Conservation (phyloP, 2,329 filamentous ascomycete species). For the Cladosporium sp. region DNA sequence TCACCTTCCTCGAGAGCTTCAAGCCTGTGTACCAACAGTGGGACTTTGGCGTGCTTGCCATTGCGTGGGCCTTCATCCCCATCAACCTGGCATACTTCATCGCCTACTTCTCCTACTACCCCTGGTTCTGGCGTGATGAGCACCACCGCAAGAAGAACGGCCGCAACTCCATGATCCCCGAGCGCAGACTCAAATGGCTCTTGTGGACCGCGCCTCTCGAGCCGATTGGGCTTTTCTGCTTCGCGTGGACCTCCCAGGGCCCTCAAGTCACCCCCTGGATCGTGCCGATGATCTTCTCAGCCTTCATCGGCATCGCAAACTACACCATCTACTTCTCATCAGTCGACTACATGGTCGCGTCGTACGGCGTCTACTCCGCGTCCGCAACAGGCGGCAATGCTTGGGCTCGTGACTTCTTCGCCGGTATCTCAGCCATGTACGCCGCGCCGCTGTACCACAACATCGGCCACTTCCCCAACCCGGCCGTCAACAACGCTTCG, state of each 20-base stretch:
- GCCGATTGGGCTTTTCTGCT: constrained; percentile 58
- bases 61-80: constrained; percentile 60
- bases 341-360: constrained; percentile 69
- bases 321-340: constrained; percentile 70
- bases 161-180: constrained; percentile 51
- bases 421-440: constrained; percentile 64
- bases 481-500: constrained; percentile 45
- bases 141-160: constrained; percentile 42
- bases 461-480: constrained; percentile 34
- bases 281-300: constrained; percentile 59
- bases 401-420: constrained; percentile 66
- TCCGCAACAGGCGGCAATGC: constrained; percentile 71
- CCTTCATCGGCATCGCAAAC: constrained; percentile 66
- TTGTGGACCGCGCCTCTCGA: constrained; percentile 51
- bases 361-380: constrained; percentile 66
- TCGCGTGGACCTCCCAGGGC: constrained; percentile 63
- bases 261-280: constrained; percentile 54
- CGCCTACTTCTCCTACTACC: constrained; percentile 57
- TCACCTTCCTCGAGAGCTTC: constrained; percentile 71
- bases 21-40: constrained; percentile 62
- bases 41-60: constrained; percentile 52
- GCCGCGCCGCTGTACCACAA: constrained; percentile 54
- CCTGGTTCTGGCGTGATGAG: constrained; percentile 53
- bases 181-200: constrained; percentile 61
- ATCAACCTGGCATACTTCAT: constrained; percentile 46